phyloP scores from a whole-genome alignment of 345 rosid genomes.

The Gossypium sturtianum region DNA sequence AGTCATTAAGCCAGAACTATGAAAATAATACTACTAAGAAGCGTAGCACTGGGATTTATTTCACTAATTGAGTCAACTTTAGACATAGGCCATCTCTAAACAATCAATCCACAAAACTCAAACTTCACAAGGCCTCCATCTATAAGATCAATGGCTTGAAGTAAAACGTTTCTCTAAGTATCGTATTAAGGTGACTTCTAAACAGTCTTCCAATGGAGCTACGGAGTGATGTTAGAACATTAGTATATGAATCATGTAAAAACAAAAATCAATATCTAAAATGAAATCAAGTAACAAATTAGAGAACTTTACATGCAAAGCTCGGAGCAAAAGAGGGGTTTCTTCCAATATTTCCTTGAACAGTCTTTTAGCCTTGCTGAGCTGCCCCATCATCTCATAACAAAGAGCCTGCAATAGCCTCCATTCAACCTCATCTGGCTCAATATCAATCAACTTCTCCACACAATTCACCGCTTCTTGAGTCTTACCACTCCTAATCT shows the following conservation, averaged over 20 bases:
- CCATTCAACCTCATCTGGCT: constrained; percentile 81
- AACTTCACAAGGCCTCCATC: background rate
- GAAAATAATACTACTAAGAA: background rate
- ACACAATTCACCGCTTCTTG: constrained; percentile 61
- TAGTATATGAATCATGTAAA: background rate
- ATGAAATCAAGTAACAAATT: background rate
- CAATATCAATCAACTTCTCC: constrained; percentile 52
- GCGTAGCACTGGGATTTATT: background rate
- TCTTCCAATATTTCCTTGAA: constrained; percentile 58
- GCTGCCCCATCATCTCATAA: constrained; percentile 67
- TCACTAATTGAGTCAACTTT: background rate
- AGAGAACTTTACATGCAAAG: constrained; percentile 68
- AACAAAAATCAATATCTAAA: background rate
- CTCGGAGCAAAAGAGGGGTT: constrained; percentile 74
- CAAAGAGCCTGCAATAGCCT: constrained; percentile 85
- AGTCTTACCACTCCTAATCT: constrained; percentile 70
- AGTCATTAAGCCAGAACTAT: background rate
- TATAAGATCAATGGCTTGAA: background rate
- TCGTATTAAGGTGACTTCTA: background rate
- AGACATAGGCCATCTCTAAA: background rate
- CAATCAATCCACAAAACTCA: background rate
- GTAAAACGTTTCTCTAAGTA: background rate
- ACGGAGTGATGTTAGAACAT: background rate
- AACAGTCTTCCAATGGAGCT: background rate
- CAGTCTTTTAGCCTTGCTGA: constrained; percentile 60